Conservation (phyloP, 1,139 yeast genomes). For the Hemisphaericaspora xylofermentans region DNA sequence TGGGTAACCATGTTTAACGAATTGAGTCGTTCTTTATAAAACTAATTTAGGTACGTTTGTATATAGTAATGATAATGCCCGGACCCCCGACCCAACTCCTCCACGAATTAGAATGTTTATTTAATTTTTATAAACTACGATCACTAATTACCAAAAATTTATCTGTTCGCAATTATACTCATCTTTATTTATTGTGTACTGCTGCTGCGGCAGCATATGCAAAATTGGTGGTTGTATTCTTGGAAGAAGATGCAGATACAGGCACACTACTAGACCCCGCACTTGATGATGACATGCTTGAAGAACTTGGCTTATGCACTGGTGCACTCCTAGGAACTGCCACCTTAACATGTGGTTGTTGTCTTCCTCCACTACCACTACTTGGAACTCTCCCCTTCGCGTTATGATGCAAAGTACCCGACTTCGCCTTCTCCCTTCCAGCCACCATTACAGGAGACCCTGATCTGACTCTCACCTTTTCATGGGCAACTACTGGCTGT, state of each 20-base stretch:
- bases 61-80: too few relatives aligned
- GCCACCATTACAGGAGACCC: too few relatives aligned
- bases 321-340: background rate
- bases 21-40: background rate
- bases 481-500: background rate
- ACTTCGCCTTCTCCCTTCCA: background rate
- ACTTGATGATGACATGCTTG: background rate
- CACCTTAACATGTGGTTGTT: background rate
- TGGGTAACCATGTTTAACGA: constrained; percentile 29
- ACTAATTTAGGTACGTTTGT: too few relatives aligned
- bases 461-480: too few relatives aligned
- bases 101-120: too few relatives aligned
- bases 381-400: background rate
- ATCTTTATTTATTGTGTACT: constrained; percentile 27
- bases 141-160: too few relatives aligned
- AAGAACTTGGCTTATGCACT: too few relatives aligned
- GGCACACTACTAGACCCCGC: background rate
- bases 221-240: constrained; percentile 24
- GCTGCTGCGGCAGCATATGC: constrained; percentile 53
- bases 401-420: constrained; percentile 1
- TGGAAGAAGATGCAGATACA: too few relatives aligned
- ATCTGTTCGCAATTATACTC: too few relatives aligned
- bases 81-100: too few relatives aligned
- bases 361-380: background rate
- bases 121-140: too few relatives aligned